Percentiles rank a stretch among this genome's conserved stretches.
Evolutionary conservation across 2,329 filamentous ascomycete species (phyloP).

Genomic region (Aspergillus sp.): DNA sequence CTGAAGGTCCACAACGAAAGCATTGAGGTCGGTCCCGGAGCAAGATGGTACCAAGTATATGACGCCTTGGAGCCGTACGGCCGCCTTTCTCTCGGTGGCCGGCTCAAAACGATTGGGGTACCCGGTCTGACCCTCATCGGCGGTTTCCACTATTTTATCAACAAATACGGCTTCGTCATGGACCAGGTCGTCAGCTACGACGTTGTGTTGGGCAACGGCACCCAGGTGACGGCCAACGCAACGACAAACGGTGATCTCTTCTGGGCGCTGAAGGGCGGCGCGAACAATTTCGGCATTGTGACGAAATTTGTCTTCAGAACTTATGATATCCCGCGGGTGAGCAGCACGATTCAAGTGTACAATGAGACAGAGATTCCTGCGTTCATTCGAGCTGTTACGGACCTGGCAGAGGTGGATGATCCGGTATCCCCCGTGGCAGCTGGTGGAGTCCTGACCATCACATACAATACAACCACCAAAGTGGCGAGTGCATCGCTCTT

Average conservation of each 20-base stretch:
- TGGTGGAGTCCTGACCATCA: slow-evolving; percentile 32
- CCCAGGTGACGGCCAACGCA: slow-evolving; percentile 23
- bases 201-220: slow-evolving; percentile 31
- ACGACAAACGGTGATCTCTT: slow-evolving; percentile 29
- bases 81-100: slow-evolving; percentile 30
- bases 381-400: slow-evolving; percentile 29
- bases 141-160: slow-evolving; percentile 32
- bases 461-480: slow-evolving; percentile 25
- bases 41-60: slow-evolving; percentile 32
- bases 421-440: slow-evolving; percentile 24
- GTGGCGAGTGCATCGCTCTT: slow-evolving; percentile 22
- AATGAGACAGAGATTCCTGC: slow-evolving; percentile 21
- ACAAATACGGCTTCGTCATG: slow-evolving; percentile 33
- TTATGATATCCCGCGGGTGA: slow-evolving; percentile 22
- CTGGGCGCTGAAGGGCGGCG: slow-evolving; percentile 38
- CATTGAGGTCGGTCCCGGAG: slow-evolving; percentile 26
- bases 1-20: slow-evolving; percentile 21
- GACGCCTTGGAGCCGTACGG: slow-evolving; percentile 22
- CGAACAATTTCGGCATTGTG: slow-evolving; percentile 35
- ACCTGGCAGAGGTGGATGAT: slow-evolving; percentile 23
- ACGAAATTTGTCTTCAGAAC: slow-evolving; percentile 31
- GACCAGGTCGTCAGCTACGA: slow-evolving; percentile 34
- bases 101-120: slow-evolving; percentile 35
- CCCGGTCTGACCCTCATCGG: slow-evolving; percentile 36
- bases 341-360: slow-evolving; percentile 34